Percentiles rank a stretch among this genome's conserved stretches.
These are phyloP conservation scores for Solanum rostratum DNA, from an alignment of 257 asterid genomes.

Conservation along the genomic window DNA sequence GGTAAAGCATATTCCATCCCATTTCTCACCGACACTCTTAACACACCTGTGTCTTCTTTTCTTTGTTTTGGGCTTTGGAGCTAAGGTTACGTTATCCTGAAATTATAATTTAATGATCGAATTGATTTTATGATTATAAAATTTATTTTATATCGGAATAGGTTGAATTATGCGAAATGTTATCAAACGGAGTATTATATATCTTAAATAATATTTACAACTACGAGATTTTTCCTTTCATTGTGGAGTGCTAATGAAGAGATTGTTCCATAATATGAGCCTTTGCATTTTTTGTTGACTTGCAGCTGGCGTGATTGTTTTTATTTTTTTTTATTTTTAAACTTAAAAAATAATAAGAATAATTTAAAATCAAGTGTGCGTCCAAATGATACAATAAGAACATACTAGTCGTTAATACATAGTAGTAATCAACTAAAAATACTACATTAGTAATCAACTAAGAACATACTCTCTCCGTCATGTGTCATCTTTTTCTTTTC, in stretches of 20 bases:
- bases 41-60: not conserved
- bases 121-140: not conserved
- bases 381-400: not conserved
- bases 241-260: not conserved
- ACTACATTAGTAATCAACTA: no score
- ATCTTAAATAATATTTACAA: not conserved
- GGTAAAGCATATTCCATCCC: not conserved
- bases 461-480: no score
- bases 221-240: not conserved
- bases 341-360: not conserved
- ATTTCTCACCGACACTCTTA: not conserved
- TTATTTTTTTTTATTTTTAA: no score
- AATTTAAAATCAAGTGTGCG: not conserved
- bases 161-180: not conserved
- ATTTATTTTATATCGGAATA: not conserved
- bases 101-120: not conserved
- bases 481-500: no score
- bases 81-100: not conserved
- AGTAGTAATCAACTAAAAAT: not conserved
- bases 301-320: not conserved
- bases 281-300: not conserved
- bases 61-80: not conserved
- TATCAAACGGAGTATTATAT: not conserved
- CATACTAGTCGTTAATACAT: not conserved
- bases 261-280: not conserved